Evolutionary conservation across 2,329 filamentous ascomycete species (phyloP).

Genomic region (Thermothelomyces thermophilus): DNA sequence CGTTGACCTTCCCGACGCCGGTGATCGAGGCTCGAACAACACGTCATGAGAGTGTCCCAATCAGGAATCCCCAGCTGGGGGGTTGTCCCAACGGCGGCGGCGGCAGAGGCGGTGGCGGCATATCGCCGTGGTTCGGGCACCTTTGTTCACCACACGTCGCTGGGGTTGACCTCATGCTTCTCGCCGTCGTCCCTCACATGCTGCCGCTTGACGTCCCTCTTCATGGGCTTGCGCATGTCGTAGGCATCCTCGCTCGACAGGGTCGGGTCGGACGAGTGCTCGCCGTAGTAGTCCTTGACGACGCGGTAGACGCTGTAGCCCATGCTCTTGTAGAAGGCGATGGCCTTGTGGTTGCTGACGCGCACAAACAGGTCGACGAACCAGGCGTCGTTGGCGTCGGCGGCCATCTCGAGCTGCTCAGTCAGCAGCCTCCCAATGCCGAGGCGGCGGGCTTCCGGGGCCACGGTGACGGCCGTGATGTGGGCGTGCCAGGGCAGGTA

Average conservation of each 20-base stretch:
- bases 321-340: conserved; percentile 82
- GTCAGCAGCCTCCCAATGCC: conserved; percentile 83
- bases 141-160: conserved; percentile 77
- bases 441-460: conserved; percentile 75
- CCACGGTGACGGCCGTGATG: conserved; percentile 90
- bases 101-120: too few species aligned
- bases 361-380: conserved; percentile 95
- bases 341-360: conserved; percentile 79
- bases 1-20: too few species aligned
- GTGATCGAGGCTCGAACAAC: too few species aligned
- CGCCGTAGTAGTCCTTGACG: conserved; percentile 88
- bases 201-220: conserved; percentile 66
- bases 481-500: conserved; percentile 99
- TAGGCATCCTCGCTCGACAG: conserved; percentile 75
- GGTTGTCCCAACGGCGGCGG: not conserved
- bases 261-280: conserved; percentile 62
- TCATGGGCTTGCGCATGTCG: conserved; percentile 92
- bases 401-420: conserved; percentile 71
- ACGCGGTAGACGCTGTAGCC: conserved; percentile 87
- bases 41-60: too few species aligned
- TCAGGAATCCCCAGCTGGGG: not conserved
- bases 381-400: conserved; percentile 78
- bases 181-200: conserved; percentile 79
- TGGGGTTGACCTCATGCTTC: conserved; percentile 66
- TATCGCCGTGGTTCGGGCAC: not conserved